Conservation (phyloP, 1,139 yeast genomes). For the Ogataea hybrid region DNA sequence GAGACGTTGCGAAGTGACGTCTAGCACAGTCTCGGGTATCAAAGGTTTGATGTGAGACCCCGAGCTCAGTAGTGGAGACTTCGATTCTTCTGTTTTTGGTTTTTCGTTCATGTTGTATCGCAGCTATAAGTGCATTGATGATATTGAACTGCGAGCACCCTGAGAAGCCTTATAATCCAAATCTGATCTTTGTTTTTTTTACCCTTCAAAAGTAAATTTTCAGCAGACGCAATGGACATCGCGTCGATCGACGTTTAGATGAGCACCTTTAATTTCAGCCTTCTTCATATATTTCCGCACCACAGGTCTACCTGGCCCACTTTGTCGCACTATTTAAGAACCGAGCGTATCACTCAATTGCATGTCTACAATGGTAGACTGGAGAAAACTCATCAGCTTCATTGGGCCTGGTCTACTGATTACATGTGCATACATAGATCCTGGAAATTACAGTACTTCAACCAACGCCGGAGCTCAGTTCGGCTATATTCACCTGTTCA, state of each 20-base stretch:
- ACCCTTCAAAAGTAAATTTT: background rate
- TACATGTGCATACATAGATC: constrained; percentile 78
- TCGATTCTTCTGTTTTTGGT: background rate
- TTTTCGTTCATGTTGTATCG: background rate
- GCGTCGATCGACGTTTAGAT: background rate
- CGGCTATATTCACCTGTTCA: constrained; percentile 59
- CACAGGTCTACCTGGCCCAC: background rate
- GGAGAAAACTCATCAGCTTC: constrained; percentile 52
- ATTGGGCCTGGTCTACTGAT: constrained; percentile 82
- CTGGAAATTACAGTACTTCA: constrained; percentile 79
- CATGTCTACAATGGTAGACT: constrained; percentile 9
- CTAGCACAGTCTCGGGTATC: constrained; percentile 58
- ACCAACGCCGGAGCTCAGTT: constrained; percentile 78
- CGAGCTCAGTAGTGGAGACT: background rate
- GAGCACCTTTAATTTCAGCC: too few species aligned
- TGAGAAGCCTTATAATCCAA: background rate
- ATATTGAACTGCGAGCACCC: background rate
- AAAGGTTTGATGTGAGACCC: constrained; percentile 34
- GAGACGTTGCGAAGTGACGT: constrained; percentile 79
- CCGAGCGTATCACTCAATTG: background rate
- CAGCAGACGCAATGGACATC: background rate
- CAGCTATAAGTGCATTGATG: background rate
- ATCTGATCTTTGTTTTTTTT: background rate
- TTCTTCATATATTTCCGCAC: too few species aligned
- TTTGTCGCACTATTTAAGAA: background rate